phyloP scores from a whole-genome alignment of 1,284 basidiomycete species.

The Trichosporon inkin region DNA sequence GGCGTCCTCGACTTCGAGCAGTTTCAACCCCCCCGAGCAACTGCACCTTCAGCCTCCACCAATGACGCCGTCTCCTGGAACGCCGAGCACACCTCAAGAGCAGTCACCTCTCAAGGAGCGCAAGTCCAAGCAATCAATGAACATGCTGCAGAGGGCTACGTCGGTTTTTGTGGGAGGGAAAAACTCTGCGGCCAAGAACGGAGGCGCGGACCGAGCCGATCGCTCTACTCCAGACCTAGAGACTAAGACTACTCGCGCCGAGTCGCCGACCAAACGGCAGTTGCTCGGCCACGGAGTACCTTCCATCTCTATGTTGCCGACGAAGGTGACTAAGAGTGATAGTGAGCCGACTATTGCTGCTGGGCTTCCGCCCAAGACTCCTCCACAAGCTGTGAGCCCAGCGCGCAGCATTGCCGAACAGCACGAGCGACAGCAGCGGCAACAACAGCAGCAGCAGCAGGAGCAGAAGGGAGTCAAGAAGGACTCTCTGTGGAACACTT shows the following conservation, averaged over 20 bases:
- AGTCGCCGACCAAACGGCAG: slow-evolving; percentile 38
- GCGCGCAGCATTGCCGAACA: background rate
- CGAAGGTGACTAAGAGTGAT: slow-evolving; percentile 30
- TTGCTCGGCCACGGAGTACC: background rate
- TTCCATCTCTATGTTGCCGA: background rate
- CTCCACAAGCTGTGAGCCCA: background rate
- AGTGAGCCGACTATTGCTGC: slow-evolving; percentile 19
- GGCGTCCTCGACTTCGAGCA: slow-evolving; percentile 1
- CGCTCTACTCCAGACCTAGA: background rate
- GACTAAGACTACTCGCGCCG: slow-evolving; percentile 10
- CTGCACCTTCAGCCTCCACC: background rate
- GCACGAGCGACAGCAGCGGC: background rate
- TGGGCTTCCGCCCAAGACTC: background rate
- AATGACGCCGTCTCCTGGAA: background rate
- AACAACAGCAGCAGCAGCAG: background rate
- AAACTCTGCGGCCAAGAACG: slow-evolving; percentile 20
- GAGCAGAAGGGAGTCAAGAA: slow-evolving; percentile 32
- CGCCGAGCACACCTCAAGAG: slow-evolving; percentile 13
- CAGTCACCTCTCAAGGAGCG: slow-evolving; percentile 26
- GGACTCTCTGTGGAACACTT: slow-evolving; percentile 51
- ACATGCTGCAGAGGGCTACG: slow-evolving; percentile 87
- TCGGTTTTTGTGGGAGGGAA: slow-evolving; percentile 61
- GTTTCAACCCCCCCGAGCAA: background rate
- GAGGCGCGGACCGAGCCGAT: slow-evolving; percentile 11
- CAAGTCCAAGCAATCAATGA: slow-evolving; percentile 75